Base-by-base conservation (phyloP, 2,329 filamentous ascomycete species). In the Penicillium rolfsii region DNA sequence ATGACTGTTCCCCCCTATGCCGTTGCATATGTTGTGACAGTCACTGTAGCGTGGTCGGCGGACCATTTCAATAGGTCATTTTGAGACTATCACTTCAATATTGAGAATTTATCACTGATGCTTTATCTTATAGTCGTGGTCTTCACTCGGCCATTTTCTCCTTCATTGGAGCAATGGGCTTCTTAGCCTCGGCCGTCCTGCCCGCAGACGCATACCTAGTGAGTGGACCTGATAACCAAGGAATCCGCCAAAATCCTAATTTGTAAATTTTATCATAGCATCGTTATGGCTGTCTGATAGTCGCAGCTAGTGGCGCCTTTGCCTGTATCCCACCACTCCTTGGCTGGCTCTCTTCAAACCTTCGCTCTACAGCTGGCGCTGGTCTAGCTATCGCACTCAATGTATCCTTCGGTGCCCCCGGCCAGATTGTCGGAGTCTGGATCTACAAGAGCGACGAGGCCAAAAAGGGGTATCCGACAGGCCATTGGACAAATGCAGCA, bases 401-500 rank as follows among this genome's bases (percentile, higher is more conserved):
- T 64, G 84, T 91, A 16, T 87, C 85, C 1, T 82, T 89, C 52
- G 88, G 87, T 0, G 88, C 87, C 0, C 81, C 88, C 0, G 89
- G 89, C 0, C 89, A 91, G 73, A 91, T 91, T 43, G 84, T 86
- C 0, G 89, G 88, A 0, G 87, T 90, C 0, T 91, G 88, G 88
- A 91, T 90, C 63, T 91, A 91, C 76, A 89, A 88, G 70, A 80
- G 84, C 0, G 76, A 84, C 11, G 87, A 91, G 73, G 83, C 82
- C 19, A 73, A 77, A 24, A 75, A 67, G 9, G 89, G 89, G 0
- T 91, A 89, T 71, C 87, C 87, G 0, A 91, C 88, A 0, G 89
- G 89, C 0, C 88, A 91, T 70, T 90, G 86, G 85, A 83, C 82
- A 4, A 89, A 89, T 70, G 86, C 85, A 2, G 86, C 77, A 11